Evolutionary conservation across 352 stramenopile species (phyloP).

Genomic region (Peronospora belbahrii): DNA sequence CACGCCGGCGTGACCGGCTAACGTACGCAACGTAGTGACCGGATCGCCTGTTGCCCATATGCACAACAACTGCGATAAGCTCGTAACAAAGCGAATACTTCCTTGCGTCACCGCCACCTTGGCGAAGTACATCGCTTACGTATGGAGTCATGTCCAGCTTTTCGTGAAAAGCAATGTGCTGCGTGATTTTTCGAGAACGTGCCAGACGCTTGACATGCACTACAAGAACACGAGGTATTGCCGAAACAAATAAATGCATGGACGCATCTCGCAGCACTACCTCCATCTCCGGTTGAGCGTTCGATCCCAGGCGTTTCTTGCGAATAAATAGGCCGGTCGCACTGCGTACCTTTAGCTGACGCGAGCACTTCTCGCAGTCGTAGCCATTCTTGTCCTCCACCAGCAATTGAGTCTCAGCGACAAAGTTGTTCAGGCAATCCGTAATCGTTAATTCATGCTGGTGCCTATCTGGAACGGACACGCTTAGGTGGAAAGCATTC

Average conservation of each 20-base stretch:
- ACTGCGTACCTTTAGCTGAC: slow-evolving; percentile 26
- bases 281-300: slow-evolving; percentile 25
- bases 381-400: slow-evolving; percentile 58
- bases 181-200: slow-evolving; percentile 50
- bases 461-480: slow-evolving; percentile 34
- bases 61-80: slow-evolving; percentile 61
- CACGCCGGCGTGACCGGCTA: slow-evolving; percentile 39
- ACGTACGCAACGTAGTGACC: slow-evolving; percentile 73
- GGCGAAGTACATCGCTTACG: slow-evolving; percentile 25
- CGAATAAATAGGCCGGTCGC: slow-evolving; percentile 20
- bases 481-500: slow-evolving; percentile 55
- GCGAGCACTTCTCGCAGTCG: slow-evolving; percentile 58
- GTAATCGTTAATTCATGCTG: slow-evolving; percentile 18
- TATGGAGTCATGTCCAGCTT: slow-evolving; percentile 48
- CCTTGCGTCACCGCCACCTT: slow-evolving; percentile 17
- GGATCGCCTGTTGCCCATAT: slow-evolving; percentile 62
- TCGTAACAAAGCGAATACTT: slow-evolving; percentile 37
- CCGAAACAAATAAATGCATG: slow-evolving; percentile 47
- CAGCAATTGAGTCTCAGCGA: slow-evolving; percentile 37
- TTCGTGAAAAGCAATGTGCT: slow-evolving; percentile 53
- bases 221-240: slow-evolving; percentile 47
- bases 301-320: slow-evolving; percentile 22
- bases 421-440: slow-evolving; percentile 48
- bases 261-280: slow-evolving; percentile 37
- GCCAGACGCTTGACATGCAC: slow-evolving; percentile 62